These are phyloP conservation scores for Zasmidium citrigriseum DNA, from an alignment of 2,329 filamentous ascomycete genomes.

Conservation along the genomic window DNA sequence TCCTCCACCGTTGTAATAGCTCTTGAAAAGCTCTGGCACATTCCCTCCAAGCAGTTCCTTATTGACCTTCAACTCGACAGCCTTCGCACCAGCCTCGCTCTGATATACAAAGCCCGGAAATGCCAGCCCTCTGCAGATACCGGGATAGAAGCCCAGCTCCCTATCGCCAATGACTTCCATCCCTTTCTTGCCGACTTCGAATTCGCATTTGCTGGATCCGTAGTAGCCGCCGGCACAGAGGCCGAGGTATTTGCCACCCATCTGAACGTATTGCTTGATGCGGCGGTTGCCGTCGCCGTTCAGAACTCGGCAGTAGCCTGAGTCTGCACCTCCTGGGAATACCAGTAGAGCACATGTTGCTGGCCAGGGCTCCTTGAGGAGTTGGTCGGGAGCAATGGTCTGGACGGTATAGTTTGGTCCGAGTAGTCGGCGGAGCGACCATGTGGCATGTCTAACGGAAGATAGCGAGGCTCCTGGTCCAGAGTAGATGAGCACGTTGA, in stretches of 20 bases:
- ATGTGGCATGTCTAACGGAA: slow-evolving; percentile 86
- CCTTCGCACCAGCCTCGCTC: slow-evolving; percentile 80
- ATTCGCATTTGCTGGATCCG: slow-evolving; percentile 78
- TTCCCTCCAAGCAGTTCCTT: slow-evolving; percentile 58
- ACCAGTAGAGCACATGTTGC: slow-evolving; percentile 85
- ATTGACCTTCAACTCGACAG: slow-evolving; percentile 66
- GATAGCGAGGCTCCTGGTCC: slow-evolving; percentile 83
- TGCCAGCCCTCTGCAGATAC: slow-evolving; percentile 79
- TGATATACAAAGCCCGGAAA: slow-evolving; percentile 89
- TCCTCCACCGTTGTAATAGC: slow-evolving; percentile 93
- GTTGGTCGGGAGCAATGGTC: slow-evolving; percentile 72
- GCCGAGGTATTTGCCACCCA: slow-evolving; percentile 82
- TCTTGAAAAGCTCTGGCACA: slow-evolving; percentile 64
- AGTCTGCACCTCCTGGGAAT: slow-evolving; percentile 89
- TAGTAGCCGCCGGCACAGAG: slow-evolving; percentile 97
- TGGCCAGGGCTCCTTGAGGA: slow-evolving; percentile 91
- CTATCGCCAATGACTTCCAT: slow-evolving; percentile 84
- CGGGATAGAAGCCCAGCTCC: slow-evolving; percentile 87
- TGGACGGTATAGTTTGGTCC: slow-evolving; percentile 92
- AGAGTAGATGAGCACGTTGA: slow-evolving; percentile 93
- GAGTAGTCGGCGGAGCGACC: slow-evolving; percentile 80
- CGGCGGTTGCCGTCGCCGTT: slow-evolving; percentile 85
- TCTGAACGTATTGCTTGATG: slow-evolving; percentile 82
- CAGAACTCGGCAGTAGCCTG: slow-evolving; percentile 83
- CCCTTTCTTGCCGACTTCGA: slow-evolving; percentile 78